Evolutionary conservation across 2,329 filamentous ascomycete species (phyloP).

Genomic region (Alternaria infectoria): DNA sequence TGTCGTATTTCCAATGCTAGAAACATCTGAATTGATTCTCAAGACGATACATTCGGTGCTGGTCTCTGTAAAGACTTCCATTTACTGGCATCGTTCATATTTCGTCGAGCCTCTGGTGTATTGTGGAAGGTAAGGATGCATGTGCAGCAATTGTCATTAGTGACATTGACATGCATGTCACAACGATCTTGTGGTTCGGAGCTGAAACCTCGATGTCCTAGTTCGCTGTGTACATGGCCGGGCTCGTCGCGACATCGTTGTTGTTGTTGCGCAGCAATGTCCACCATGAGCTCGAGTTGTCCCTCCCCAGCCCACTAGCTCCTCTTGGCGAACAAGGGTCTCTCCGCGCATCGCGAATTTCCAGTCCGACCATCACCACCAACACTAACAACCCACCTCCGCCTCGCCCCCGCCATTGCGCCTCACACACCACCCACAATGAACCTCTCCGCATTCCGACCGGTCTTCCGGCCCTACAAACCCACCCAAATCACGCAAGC

Average conservation of each 20-base stretch:
- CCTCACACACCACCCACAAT: constrained; percentile 22
- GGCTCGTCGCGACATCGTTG: fast-evolving
- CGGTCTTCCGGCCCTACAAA: constrained; percentile 28
- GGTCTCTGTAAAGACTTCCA: background rate
- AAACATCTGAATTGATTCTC: fast-evolving
- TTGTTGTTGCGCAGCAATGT: background rate
- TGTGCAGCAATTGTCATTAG: background rate
- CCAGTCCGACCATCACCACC: background rate
- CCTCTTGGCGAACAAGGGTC: background rate
- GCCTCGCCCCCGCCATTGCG: background rate
- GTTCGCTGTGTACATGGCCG: background rate
- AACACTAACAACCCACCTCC: background rate
- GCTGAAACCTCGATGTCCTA: fast-evolving
- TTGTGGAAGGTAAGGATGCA: fast-evolving
- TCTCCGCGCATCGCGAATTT: constrained; percentile 1
- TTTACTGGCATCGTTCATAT: background rate
- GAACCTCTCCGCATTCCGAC: constrained; percentile 35
- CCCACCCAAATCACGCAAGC: constrained; percentile 14
- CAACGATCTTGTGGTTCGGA: fast-evolving
- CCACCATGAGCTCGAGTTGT: background rate
- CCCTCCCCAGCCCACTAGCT: background rate
- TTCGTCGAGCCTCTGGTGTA: background rate
- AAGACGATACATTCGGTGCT: background rate
- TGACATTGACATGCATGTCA: background rate
- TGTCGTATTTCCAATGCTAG: fast-evolving